phyloP scores from a whole-genome alignment of 306 rosid species.

The Myrica gale region DNA sequence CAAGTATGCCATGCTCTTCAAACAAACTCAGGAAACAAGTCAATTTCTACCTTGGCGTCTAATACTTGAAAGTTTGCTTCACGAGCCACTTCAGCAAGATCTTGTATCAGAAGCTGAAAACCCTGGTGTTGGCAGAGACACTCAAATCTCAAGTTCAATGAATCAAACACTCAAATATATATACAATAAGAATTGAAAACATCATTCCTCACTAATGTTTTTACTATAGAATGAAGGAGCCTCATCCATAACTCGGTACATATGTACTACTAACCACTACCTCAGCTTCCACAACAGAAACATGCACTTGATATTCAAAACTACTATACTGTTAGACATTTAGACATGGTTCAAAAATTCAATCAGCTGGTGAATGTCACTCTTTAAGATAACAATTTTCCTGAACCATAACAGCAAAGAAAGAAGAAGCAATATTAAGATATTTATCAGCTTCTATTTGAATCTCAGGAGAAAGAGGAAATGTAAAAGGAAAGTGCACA shows the following conservation, averaged over 20 bases:
- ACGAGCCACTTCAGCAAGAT: slow-evolving; percentile 44
- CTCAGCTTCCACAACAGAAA: background rate
- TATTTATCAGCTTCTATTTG: too few relatives aligned
- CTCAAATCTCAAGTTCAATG: slow-evolving; percentile 4
- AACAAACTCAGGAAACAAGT: slow-evolving; percentile 6
- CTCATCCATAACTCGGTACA: background rate
- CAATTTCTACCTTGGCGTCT: slow-evolving; percentile 49
- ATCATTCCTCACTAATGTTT: background rate
- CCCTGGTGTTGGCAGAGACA: slow-evolving; percentile 37
- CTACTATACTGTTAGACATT: background rate
- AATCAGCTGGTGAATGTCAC: background rate
- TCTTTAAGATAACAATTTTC: background rate
- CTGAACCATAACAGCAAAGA: background rate
- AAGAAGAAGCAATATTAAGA: background rate
- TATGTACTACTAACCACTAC: background rate
- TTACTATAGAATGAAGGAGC: background rate
- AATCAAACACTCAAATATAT: background rate
- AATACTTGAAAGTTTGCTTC: slow-evolving; percentile 42
- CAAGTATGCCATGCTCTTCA: background rate
- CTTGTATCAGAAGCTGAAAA: slow-evolving; percentile 64
- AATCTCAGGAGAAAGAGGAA: background rate
- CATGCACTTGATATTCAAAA: background rate
- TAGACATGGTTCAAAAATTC: background rate
- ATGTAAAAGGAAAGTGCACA: background rate
- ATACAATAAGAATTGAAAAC: background rate